Percentiles rank a stretch among this genome's conserved stretches.
Evolutionary conservation across 495 filamentous ascomycete genomes (phyloP).

Genomic region (Aspergillus sclerotioniger): DNA sequence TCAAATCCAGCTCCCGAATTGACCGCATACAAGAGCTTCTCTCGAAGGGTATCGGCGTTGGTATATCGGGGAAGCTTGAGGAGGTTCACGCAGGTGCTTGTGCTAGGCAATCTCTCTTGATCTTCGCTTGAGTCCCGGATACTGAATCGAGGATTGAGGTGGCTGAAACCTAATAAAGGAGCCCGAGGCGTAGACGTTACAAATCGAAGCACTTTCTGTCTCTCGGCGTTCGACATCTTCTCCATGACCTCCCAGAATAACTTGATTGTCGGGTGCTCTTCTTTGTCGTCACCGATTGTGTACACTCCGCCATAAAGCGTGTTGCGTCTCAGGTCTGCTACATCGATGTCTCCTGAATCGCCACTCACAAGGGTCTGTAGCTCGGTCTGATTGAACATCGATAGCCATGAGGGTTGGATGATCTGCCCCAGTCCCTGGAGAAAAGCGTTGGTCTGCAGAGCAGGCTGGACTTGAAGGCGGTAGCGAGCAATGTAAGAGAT

Average conservation of each 20-base stretch:
- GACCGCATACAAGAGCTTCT: conserved; percentile 86
- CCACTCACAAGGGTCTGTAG: conserved; percentile 91
- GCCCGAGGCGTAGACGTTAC: conserved; percentile 91
- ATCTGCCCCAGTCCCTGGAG: conserved; percentile 80
- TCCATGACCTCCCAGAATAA: conserved; percentile 94
- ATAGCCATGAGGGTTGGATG: conserved; percentile 88
- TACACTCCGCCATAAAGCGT: conserved; percentile 89
- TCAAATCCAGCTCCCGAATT: conserved; percentile 94
- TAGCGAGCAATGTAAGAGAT: conserved; percentile 88
- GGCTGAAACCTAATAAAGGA: conserved; percentile 86
- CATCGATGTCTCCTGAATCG: conserved; percentile 77
- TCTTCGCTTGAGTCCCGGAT: conserved; percentile 86
- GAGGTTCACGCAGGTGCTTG: conserved; percentile 95
- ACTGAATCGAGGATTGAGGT: conserved; percentile 81
- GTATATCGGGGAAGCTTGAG: conserved; percentile 87
- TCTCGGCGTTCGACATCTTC: conserved; percentile 66
- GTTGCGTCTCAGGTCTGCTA: conserved; percentile 82
- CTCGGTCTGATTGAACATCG: conserved; percentile 97
- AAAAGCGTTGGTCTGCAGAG: conserved; percentile 79
- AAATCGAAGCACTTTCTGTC: conserved; percentile 87
- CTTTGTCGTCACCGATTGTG: conserved; percentile 76
- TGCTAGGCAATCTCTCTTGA: conserved; percentile 79
- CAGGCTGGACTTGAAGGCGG: conserved; percentile 75
- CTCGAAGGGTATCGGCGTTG: conserved; percentile 58
- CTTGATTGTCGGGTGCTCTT: conserved; percentile 78